A percentile compares a stretch with the other conserved stretches of the same genome.
These are phyloP conservation scores for Arthrinium phaeospermum DNA, from an alignment of 2,329 filamentous ascomycete genomes.

Conservation along the genomic window DNA sequence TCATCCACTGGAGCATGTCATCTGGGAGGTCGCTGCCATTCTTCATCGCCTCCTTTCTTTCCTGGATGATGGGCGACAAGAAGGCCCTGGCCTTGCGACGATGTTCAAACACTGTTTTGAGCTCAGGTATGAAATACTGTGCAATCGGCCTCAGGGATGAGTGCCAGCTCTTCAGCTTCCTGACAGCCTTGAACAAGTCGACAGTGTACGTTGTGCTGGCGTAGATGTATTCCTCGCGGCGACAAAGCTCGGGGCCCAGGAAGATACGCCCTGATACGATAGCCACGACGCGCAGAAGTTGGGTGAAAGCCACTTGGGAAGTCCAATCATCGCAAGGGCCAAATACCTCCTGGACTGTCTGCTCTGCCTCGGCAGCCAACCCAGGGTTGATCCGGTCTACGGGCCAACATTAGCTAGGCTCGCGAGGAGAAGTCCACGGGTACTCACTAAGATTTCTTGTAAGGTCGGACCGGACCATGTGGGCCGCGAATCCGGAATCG, in stretches of 20 bases:
- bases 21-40: constrained; percentile 41
- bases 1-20: constrained; percentile 53
- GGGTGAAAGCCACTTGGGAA: constrained; percentile 45
- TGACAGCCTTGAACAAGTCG: constrained; percentile 45
- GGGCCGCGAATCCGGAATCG: constrained; percentile 26
- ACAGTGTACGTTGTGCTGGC: constrained; percentile 54
- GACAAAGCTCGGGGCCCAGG: constrained; percentile 53
- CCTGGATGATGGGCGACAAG: constrained; percentile 37
- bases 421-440: neutral
- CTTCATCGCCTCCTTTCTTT: constrained; percentile 34
- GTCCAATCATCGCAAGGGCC: constrained; percentile 47
- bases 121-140: constrained; percentile 39
- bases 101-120: constrained; percentile 41
- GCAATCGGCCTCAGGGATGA: constrained; percentile 41
- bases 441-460: constrained; percentile 32
- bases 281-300: constrained; percentile 51
- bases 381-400: constrained; percentile 42
- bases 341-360: constrained; percentile 41
- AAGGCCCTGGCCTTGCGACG: constrained; percentile 41
- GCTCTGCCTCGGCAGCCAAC: constrained; percentile 45
- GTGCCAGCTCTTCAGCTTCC: constrained; percentile 30
- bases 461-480: constrained; percentile 30
- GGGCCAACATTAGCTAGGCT: neutral
- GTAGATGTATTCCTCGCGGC: constrained; percentile 50
- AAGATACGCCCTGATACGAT: constrained; percentile 54